Base-by-base conservation (phyloP, 1,284 basidiomycete genomes). In the Puccinia horiana region DNA sequence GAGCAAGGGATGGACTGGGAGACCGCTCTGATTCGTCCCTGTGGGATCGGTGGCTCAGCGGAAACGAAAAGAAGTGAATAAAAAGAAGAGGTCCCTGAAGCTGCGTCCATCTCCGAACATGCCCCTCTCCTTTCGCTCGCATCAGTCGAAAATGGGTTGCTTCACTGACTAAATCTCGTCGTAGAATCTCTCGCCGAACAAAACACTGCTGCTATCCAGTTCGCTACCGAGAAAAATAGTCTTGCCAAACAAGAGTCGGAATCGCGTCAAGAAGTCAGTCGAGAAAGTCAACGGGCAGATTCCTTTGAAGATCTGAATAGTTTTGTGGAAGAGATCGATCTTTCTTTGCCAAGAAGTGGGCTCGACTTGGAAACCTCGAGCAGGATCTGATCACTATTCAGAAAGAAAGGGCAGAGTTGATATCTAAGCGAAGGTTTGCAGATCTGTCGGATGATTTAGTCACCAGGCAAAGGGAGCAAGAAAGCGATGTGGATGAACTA, bases 311-410 rank as follows among this genome's bases (percentile, higher is more conserved):
- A 91, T 77, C 94, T 98, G 88, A 90, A 90, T 83, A 92, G 93
- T 58, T 96, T 94, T 92, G 89, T 96, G 0, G 95, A 98, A 86
- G 91, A 91, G 84, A 90, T 97, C 5, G 95, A 94, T 0, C 90
- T 90, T 97, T 98, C 86, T 88, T 98, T 52, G 94, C 96, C 85
- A 94, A 95, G 87, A 98, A 98, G 94, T 94, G 92, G 85, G 94
- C 95, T 1, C 88, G 89, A 76, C 88, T 98, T 23, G 94, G 96
- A 86, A 91, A 90, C 80, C 90, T 96, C n/a, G 95, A 97, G 86
- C 90, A 91, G 40, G 93, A 95, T 83, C 90, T 94, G 84, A 80
- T 92, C 8, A 92, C 91, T 0, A 89, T 96, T 54, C 87, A 94
- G 49, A 90, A 90, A 84, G 94, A 97, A 85, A 90, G 93, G 54